These are phyloP conservation scores for Ophiostoma pallidulum DNA, from an alignment of 2,329 filamentous ascomycete genomes.

Conservation along the genomic window DNA sequence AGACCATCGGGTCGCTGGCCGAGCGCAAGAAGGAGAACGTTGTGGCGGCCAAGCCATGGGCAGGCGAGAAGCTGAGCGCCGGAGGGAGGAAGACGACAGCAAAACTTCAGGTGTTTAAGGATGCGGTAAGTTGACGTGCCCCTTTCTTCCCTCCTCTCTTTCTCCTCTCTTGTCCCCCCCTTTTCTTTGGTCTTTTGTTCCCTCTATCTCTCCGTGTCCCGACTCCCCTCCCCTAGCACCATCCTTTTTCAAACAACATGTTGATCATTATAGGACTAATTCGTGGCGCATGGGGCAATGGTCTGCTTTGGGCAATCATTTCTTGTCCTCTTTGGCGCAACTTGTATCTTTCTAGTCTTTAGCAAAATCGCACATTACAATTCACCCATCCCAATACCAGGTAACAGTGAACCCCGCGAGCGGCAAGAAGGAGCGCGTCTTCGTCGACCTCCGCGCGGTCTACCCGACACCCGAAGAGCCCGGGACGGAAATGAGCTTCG, in stretches of 20 bases:
- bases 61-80: conserved; percentile 78
- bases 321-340: conserved; percentile 27
- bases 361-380: conserved; percentile 51
- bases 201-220: not conserved
- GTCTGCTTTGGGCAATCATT: conserved; percentile 39
- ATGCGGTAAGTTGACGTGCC: conserved; percentile 64
- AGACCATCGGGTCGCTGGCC: conserved; percentile 76
- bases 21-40: conserved; percentile 92
- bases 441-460: conserved; percentile 74
- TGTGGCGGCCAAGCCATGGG: conserved; percentile 81
- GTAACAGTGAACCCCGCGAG: conserved; percentile 73
- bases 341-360: conserved; percentile 43
- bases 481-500: conserved; percentile 74
- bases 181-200: not conserved
- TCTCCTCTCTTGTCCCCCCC: not conserved
- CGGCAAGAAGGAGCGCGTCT: conserved; percentile 76
- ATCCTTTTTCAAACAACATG: conserved; percentile 40
- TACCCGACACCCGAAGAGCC: conserved; percentile 69
- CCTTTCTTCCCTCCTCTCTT: not conserved
- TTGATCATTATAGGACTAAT: conserved; percentile 99
- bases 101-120: conserved; percentile 91
- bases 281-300: conserved; percentile 31
- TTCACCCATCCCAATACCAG: conserved; percentile 64
- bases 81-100: conserved; percentile 71
- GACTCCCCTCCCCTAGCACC: conserved; percentile 16